These are phyloP conservation scores for Russula olivacea DNA, from an alignment of 768 basidiomycete species.

Conservation along the genomic window DNA sequence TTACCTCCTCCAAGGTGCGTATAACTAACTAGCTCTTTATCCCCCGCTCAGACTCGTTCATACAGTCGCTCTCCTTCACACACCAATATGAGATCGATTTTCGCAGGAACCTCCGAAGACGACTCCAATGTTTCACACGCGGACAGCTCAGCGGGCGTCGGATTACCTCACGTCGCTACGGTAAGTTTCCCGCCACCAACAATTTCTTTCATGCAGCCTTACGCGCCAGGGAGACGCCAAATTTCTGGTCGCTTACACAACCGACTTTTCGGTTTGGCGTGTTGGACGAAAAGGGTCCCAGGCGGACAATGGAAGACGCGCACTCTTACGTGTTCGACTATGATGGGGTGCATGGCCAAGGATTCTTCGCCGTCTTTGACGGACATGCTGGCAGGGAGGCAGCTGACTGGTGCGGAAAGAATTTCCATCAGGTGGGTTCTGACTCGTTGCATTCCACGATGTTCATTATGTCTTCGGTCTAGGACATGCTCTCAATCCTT, in stretches of 20 bases:
- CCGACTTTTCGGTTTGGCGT: slow-evolving; percentile 47
- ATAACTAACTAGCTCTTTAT: not conserved
- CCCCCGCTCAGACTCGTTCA: not conserved
- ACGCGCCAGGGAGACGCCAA: slow-evolving; percentile 48
- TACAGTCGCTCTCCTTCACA: not conserved
- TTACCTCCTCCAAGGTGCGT: slow-evolving; percentile 1
- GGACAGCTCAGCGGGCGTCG: not conserved
- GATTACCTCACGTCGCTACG: slow-evolving; percentile 23
- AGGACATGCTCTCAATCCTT: slow-evolving; percentile 67
- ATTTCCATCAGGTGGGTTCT: slow-evolving; percentile 80
- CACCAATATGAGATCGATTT: slow-evolving; percentile 3
- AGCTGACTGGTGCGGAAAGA: slow-evolving; percentile 95
- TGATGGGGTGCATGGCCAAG: slow-evolving; percentile 85
- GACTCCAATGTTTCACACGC: slow-evolving; percentile 11
- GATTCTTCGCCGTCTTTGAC: slow-evolving; percentile 97
- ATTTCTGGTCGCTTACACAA: slow-evolving; percentile 66
- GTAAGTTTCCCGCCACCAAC: not conserved
- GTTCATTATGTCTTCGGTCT: slow-evolving; percentile 12
- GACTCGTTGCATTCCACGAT: not conserved
- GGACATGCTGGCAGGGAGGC: slow-evolving; percentile 98
- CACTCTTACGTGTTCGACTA: slow-evolving; percentile 97
- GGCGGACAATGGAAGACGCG: slow-evolving; percentile 95
- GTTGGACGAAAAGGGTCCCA: slow-evolving; percentile 80
- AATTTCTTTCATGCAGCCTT: slow-evolving; percentile 1
- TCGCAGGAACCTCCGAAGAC: not conserved